These are phyloP conservation scores for Diaporthe humulicola DNA, from an alignment of 2,329 filamentous ascomycete genomes.

Conservation along the genomic window DNA sequence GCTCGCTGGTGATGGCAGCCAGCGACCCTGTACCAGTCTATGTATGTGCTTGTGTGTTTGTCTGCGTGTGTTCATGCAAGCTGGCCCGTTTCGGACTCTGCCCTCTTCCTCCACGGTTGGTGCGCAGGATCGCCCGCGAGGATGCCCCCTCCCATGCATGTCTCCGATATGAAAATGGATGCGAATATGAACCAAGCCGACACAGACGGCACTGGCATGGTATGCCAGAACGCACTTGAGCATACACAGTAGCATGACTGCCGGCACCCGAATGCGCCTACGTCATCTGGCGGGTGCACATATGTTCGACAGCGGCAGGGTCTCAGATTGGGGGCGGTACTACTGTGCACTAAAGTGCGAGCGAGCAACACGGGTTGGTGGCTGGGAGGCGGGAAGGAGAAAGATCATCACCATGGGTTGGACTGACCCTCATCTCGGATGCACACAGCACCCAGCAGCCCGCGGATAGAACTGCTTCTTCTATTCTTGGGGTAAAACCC, in stretches of 20 bases:
- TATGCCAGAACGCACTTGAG: background rate
- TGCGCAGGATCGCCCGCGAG: background rate
- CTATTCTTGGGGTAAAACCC: background rate
- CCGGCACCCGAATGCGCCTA: background rate
- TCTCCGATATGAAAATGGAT: background rate
- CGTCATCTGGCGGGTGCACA: constrained; percentile 17
- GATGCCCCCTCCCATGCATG: background rate
- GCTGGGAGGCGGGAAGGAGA: background rate
- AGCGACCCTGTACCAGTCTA: background rate
- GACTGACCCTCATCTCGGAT: constrained; percentile 2
- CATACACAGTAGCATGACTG: background rate
- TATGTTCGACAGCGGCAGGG: background rate
- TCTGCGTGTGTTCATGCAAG: background rate
- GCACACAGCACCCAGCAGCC: background rate
- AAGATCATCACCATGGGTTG: constrained; percentile 8
- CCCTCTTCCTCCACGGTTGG: background rate
- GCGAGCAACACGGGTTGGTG: constrained; percentile 17
- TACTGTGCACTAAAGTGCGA: background rate
- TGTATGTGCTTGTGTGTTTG: background rate
- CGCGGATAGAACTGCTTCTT: constrained; percentile 7
- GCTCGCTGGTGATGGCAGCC: background rate
- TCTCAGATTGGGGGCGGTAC: constrained; percentile 19
- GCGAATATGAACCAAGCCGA: background rate
- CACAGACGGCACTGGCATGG: background rate
- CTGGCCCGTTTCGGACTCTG: background rate